Percentiles rank a stretch among this genome's conserved stretches.
phyloP scores from a whole-genome alignment of 139 green algal genomes.

The Chlorella sorokiniana region DNA sequence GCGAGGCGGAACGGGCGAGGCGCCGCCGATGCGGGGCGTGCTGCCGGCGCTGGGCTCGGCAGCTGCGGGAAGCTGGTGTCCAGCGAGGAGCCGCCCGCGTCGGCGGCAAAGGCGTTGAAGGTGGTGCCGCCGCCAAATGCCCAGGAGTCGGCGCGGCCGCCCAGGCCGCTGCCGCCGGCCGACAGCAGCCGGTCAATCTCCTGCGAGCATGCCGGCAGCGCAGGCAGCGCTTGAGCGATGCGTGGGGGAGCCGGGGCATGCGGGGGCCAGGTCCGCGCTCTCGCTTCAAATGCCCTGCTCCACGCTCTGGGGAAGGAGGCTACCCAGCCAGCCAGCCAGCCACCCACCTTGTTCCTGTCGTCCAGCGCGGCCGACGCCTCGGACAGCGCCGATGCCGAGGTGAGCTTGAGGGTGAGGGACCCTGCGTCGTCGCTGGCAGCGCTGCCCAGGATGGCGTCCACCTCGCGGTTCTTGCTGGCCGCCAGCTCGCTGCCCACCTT shows the following conservation, averaged over 20 bases:
- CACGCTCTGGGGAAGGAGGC: too few relatives aligned
- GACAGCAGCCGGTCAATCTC: conserved; percentile 41
- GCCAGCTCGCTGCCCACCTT: conserved; percentile 2
- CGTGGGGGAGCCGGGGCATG: not conserved
- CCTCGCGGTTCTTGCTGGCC: conserved; percentile 41
- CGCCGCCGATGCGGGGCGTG: not conserved
- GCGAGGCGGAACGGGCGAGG: not conserved
- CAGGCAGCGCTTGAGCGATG: not conserved
- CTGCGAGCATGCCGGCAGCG: not conserved
- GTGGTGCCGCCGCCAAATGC: not conserved
- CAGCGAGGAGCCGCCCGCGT: not conserved
- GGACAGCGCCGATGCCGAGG: not conserved
- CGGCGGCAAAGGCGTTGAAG: conserved; percentile 32
- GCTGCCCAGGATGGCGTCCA: conserved; percentile 47
- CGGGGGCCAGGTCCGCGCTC: too few relatives aligned
- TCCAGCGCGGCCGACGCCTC: conserved; percentile 18
- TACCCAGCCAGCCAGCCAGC: not conserved
- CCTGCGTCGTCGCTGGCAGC: conserved; percentile 26
- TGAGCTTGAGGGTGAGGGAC: conserved; percentile 6
- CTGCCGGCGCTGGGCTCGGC: not conserved
- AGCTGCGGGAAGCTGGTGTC: conserved; percentile 4
- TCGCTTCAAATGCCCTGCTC: too few relatives aligned
- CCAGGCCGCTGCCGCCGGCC: not conserved
- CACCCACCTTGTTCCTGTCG: conserved; percentile 30
- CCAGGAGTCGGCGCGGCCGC: conserved; percentile 4